phyloP scores from a whole-genome alignment of 2,329 filamentous ascomycete genomes.

The Neodidymelliopsis sp. region DNA sequence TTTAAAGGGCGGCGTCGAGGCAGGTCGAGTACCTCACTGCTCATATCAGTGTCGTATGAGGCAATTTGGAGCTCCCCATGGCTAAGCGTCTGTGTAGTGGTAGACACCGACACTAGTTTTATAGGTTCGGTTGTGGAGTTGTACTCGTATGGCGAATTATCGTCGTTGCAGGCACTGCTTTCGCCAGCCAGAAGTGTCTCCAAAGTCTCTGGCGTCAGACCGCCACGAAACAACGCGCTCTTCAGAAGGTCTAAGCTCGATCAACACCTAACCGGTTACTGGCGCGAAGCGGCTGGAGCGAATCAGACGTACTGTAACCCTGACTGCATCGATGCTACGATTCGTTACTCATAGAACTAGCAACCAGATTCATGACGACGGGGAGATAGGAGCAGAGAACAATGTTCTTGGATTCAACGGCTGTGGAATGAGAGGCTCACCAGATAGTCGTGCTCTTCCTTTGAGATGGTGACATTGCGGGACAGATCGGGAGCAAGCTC shows the following conservation, averaged over 20 bases:
- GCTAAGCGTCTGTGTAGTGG: conserved; percentile 14
- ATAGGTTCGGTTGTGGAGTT: conserved; percentile 24
- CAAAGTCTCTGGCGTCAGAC: conserved; percentile 59
- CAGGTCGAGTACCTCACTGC: conserved; percentile 24
- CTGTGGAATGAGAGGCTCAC: conserved; percentile 54
- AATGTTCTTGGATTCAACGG: too few species aligned
- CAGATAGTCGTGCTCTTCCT: conserved; percentile 68
- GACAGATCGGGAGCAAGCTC: conserved; percentile 46
- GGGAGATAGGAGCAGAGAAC: too few species aligned
- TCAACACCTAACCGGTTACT: conserved; percentile 6
- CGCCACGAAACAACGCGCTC: conserved; percentile 59
- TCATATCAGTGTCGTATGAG: conserved; percentile 32
- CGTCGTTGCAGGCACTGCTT: conserved; percentile 23
- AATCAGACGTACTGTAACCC: conserved; percentile 62
- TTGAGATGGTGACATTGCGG: conserved; percentile 62
- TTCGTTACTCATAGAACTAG: background rate
- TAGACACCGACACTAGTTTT: conserved; percentile 17
- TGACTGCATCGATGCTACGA: conserved; percentile 51
- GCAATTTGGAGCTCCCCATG: conserved; percentile 15
- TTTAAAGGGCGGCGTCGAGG: conserved; percentile 20
- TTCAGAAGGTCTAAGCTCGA: conserved; percentile 52
- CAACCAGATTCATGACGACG: too few species aligned
- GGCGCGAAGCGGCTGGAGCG: background rate
- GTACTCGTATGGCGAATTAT: conserved; percentile 22
- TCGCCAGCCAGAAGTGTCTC: conserved; percentile 54